Conservation (phyloP, 2,329 filamentous ascomycete genomes). For the Aspergillus brunneoviolaceus region DNA sequence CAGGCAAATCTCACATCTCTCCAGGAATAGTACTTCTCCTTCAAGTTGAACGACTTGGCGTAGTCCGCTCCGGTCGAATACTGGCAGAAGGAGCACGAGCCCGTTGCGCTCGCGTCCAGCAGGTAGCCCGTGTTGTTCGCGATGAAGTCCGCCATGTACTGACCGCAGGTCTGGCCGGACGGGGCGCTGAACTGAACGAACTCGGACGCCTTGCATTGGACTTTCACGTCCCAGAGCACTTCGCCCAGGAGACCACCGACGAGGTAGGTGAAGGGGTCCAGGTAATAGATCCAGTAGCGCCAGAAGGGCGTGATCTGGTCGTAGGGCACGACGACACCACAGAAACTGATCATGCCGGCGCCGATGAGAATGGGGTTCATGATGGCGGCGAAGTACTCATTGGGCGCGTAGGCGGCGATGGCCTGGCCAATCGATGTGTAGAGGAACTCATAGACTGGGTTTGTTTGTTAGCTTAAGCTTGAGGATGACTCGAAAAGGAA, state of each 20-base stretch:
- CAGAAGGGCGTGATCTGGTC: constrained; percentile 40
- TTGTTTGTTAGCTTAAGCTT: neutral
- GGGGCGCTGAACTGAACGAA: constrained; percentile 30
- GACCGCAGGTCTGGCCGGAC: constrained; percentile 31
- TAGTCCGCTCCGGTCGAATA: constrained; percentile 36
- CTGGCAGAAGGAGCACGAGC: constrained; percentile 32
- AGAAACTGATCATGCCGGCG: constrained; percentile 41
- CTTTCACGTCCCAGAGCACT: constrained; percentile 41
- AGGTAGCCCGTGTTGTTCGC: constrained; percentile 30
- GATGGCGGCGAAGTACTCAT: constrained; percentile 59
- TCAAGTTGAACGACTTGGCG: constrained; percentile 34
- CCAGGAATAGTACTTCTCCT: constrained; percentile 38
- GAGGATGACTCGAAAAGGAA: too few relatives aligned
- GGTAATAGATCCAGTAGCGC: constrained; percentile 47
- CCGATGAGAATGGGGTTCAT: constrained; percentile 58
- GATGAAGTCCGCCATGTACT: constrained; percentile 37
- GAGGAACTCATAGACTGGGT: constrained; percentile 42
- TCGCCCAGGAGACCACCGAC: constrained; percentile 41
- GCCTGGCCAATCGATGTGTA: constrained; percentile 47
- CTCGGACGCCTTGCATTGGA: constrained; percentile 37
- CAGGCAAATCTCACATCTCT: constrained; percentile 33
- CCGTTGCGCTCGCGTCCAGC: constrained; percentile 28
- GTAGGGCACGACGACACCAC: constrained; percentile 43
- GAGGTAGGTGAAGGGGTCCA: constrained; percentile 46
- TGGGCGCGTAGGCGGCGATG: constrained; percentile 62